phyloP scores from a whole-genome alignment of 2,329 filamentous ascomycete genomes.

The Fusarium liriodendri region DNA sequence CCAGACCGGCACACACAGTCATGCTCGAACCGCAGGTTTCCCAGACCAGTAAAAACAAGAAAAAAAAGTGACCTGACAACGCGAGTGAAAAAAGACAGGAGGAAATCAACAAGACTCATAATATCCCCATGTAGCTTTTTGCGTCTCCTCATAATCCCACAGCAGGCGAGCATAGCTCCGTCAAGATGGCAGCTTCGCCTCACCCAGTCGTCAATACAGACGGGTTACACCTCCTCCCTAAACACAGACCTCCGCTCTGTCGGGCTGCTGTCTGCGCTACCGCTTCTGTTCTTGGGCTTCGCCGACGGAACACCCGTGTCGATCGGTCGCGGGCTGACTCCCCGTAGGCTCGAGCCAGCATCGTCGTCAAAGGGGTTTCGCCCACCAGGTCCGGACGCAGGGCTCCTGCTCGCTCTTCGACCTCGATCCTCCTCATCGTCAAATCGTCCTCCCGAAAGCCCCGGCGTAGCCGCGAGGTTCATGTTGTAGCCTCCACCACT shows the following conservation, averaged over 20 bases:
- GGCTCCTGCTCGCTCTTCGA: slow-evolving; percentile 57
- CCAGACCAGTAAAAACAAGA: slow-evolving; percentile 3
- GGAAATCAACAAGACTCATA: slow-evolving; percentile 10
- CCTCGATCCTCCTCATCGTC: slow-evolving; percentile 52
- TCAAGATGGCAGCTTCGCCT: not conserved
- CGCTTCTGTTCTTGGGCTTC: slow-evolving; percentile 43
- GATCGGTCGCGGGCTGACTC: slow-evolving; percentile 82
- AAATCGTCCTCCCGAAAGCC: slow-evolving; percentile 36
- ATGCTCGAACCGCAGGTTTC: slow-evolving; percentile 7
- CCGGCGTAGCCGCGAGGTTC: slow-evolving; percentile 57
- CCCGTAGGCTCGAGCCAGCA: slow-evolving; percentile 72
- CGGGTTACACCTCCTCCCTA: slow-evolving; percentile 70
- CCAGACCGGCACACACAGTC: slow-evolving; percentile 5
- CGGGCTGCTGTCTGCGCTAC: slow-evolving; percentile 64
- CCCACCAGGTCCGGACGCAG: slow-evolving; percentile 45
- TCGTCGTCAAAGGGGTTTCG: slow-evolving; percentile 79
- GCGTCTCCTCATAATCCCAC: not conserved
- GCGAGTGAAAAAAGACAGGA: not conserved
- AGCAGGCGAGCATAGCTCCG: not conserved
- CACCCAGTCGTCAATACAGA: not conserved
- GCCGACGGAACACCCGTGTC: slow-evolving; percentile 54
- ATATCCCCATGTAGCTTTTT: slow-evolving; percentile 21
- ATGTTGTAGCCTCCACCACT: slow-evolving; percentile 60
- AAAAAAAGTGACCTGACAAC: not conserved
- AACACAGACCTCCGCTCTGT: slow-evolving; percentile 77